Evolutionary conservation across 140 eudicot species (phyloP).

Genomic region (Anethum foeniculum): DNA sequence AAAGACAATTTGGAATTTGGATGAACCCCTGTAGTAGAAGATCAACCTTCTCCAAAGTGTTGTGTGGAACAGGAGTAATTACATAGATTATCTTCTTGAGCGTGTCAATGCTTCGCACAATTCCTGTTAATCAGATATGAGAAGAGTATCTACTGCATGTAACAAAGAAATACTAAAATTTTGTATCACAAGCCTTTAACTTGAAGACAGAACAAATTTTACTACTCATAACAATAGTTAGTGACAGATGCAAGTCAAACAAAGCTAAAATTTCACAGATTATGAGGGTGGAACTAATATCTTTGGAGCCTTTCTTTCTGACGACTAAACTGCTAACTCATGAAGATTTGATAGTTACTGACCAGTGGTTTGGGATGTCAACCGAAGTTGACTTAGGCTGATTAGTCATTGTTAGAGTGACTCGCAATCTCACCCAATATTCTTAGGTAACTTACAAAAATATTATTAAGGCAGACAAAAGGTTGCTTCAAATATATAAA

Average conservation of each 20-base stretch:
- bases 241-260: background rate
- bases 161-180: background rate
- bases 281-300: background rate
- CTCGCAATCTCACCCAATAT: background rate
- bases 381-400: background rate
- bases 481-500: background rate
- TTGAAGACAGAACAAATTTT: background rate
- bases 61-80: slow-evolving; percentile 69
- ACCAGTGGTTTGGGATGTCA: background rate
- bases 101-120: slow-evolving; percentile 74
- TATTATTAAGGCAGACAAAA: background rate
- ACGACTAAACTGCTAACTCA: background rate
- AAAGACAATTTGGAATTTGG: slow-evolving; percentile 69
- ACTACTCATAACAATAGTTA: background rate
- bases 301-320: background rate
- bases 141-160: background rate
- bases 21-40: slow-evolving; percentile 77
- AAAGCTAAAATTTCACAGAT: background rate
- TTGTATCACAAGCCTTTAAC: background rate
- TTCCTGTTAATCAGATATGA: slow-evolving; percentile 40
- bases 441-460: background rate
- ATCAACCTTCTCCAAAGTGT: slow-evolving; percentile 60
- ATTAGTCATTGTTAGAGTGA: background rate
- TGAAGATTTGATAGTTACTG: background rate
- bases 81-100: slow-evolving; percentile 44